Conservation (phyloP, 176 grass and related monocot genomes). For the Aegilops longissima region DNA sequence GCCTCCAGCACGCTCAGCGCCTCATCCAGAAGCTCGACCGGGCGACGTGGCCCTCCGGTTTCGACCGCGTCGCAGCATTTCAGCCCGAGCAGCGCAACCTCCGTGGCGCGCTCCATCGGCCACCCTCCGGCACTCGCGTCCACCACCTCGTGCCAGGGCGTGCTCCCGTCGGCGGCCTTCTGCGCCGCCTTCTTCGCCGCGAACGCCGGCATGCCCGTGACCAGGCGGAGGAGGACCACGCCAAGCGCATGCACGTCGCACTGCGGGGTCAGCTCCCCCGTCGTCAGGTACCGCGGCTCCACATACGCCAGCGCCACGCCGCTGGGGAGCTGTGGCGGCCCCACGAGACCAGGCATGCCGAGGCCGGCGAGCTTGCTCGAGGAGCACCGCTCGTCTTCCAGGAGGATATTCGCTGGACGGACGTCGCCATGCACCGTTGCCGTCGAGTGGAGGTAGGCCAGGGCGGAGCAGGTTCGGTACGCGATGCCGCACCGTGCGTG, state of each 20-base stretch:
- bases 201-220: conserved; percentile 45
- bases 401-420: conserved; percentile 57
- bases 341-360: conserved; percentile 6
- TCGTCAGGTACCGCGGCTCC: conserved; percentile 41
- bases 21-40: conserved; percentile 33
- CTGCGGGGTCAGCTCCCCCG: conserved; percentile 34
- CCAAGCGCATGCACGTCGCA: conserved; percentile 63
- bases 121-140: conserved; percentile 40
- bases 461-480: conserved; percentile 32
- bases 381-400: conserved; percentile 14
- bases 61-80: conserved; percentile 37
- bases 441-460: conserved; percentile 57
- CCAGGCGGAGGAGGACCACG: conserved; percentile 53
- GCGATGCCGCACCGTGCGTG: conserved; percentile 48
- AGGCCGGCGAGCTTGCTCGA: conserved; percentile 49
- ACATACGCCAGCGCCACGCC: conserved; percentile 29
- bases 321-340: background rate
- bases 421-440: conserved; percentile 55
- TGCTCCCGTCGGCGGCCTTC: conserved; percentile 29
- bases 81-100: conserved; percentile 45
- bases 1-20: conserved; percentile 36
- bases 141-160: conserved; percentile 40
- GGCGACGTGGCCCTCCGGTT: background rate
- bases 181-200: conserved; percentile 38
- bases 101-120: conserved; percentile 42